Evolutionary conservation across 768 basidiomycete species (phyloP).

Genomic region (Calocera cornea): DNA sequence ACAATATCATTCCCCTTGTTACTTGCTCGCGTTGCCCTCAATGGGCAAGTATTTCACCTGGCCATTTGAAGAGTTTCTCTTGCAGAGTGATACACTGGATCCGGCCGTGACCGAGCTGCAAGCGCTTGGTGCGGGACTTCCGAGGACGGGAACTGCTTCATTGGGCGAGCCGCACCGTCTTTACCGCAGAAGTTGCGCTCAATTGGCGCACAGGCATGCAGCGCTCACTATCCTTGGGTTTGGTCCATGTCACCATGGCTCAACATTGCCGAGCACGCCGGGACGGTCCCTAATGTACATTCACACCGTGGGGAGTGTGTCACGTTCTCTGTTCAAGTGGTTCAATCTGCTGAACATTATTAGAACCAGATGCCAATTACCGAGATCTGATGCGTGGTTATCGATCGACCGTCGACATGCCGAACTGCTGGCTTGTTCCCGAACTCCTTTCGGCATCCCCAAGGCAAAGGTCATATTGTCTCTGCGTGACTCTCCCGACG

Average conservation of each 20-base stretch:
- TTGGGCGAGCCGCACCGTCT: not conserved
- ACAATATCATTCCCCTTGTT: no score
- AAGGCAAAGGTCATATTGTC: conserved; percentile 3
- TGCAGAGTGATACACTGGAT: not conserved
- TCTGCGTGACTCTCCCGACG: not conserved
- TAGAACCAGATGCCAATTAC: not conserved
- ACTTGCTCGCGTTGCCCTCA: no score
- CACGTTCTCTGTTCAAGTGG: not conserved
- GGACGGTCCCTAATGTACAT: not conserved
- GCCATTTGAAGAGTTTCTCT: not conserved
- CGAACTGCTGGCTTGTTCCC: not conserved
- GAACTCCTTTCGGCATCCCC: not conserved
- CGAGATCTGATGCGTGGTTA: not conserved
- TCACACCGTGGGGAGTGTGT: not conserved
- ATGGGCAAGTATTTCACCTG: not conserved
- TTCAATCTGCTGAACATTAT: not conserved
- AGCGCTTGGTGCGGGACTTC: not conserved
- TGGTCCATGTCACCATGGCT: not conserved
- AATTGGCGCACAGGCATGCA: not conserved
- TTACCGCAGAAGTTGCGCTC: not conserved
- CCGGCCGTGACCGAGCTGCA: not conserved
- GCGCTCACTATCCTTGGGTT: not conserved
- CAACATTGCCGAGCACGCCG: not conserved
- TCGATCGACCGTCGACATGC: not conserved
- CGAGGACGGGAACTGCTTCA: not conserved